A percentile compares a stretch with the other conserved stretches of the same genome.
These are phyloP conservation scores for Diaporthe sp. DNA, from an alignment of 2,329 filamentous ascomycete species.

Conservation along the genomic window DNA sequence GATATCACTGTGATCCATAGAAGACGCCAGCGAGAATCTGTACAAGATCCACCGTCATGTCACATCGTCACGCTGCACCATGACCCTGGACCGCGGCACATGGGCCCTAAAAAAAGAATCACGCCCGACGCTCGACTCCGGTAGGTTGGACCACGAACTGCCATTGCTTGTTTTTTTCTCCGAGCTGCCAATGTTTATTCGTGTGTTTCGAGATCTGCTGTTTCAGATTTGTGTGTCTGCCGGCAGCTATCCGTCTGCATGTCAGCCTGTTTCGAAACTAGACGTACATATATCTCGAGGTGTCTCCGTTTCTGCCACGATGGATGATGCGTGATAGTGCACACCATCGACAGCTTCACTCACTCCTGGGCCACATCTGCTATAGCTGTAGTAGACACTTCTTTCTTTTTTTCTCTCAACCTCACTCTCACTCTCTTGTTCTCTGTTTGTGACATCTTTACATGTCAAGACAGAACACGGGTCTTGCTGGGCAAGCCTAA, in stretches of 20 bases:
- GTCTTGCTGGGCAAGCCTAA: constrained; percentile 38
- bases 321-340: neutral
- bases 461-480: neutral
- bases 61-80: constrained; percentile 33
- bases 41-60: constrained; percentile 6
- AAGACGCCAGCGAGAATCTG: neutral
- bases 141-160: constrained; percentile 5
- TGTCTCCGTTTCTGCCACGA: constrained; percentile 7
- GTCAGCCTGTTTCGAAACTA: constrained; percentile 29
- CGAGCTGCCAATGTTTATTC: constrained; percentile 24
- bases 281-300: constrained; percentile 19
- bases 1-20: neutral
- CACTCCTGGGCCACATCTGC: neutral
- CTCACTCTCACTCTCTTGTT: neutral
- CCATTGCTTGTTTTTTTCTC: constrained; percentile 37
- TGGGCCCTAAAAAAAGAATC: constrained; percentile 37
- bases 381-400: neutral
- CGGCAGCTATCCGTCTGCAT: constrained; percentile 36
- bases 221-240: constrained; percentile 44
- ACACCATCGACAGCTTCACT: constrained; percentile 6
- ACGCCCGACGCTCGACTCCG: constrained; percentile 4
- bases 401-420: neutral
- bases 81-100: constrained; percentile 18
- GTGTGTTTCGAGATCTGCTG: constrained; percentile 44
- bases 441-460: neutral